phyloP scores from a whole-genome alignment of 73 alveolate genomes.

The Paramecium bursaria region DNA sequence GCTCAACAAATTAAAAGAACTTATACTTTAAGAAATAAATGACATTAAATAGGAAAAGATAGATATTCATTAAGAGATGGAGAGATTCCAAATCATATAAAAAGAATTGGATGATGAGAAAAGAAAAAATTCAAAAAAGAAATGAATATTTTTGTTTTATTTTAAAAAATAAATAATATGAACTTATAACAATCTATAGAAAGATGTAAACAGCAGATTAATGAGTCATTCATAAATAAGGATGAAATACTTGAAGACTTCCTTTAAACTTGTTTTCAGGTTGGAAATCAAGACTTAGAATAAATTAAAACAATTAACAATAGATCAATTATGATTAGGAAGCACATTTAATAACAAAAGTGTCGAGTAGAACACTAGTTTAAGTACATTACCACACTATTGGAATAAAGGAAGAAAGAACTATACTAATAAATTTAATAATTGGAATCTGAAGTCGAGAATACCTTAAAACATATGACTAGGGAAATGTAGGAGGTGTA shows the following conservation, averaged over 20 bases:
- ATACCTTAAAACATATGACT: background rate
- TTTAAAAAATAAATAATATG: too few species aligned
- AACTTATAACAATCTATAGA: too few species aligned
- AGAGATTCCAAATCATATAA: too few species aligned
- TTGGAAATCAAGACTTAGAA: conserved; percentile 27
- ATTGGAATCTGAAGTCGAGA: conserved; percentile 15
- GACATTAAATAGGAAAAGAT: too few species aligned
- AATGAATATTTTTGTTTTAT: too few species aligned
- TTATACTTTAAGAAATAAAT: too few species aligned
- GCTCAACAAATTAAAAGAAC: too few species aligned
- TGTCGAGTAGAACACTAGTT: conserved; percentile 43
- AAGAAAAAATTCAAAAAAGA: too few species aligned
- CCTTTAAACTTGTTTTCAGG: conserved; percentile 8
- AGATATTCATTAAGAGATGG: too few species aligned
- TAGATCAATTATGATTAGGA: conserved; percentile 19
- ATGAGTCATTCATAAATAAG: too few species aligned
- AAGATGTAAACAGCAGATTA: too few species aligned
- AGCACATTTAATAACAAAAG: conserved; percentile 43
- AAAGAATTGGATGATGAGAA: too few species aligned
- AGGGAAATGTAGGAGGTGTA: background rate
- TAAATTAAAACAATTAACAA: conserved; percentile 22
- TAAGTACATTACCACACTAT: conserved; percentile 20
- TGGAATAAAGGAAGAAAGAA: conserved; percentile 44
- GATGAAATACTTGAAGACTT: conserved; percentile 50
- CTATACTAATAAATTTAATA: background rate